Evolutionary conservation across 202 grass and related monocot species (phyloP), one percentile per base, ranked within the genome.

Genomic region (Bolboschoenoplectus hybrid): DNA sequence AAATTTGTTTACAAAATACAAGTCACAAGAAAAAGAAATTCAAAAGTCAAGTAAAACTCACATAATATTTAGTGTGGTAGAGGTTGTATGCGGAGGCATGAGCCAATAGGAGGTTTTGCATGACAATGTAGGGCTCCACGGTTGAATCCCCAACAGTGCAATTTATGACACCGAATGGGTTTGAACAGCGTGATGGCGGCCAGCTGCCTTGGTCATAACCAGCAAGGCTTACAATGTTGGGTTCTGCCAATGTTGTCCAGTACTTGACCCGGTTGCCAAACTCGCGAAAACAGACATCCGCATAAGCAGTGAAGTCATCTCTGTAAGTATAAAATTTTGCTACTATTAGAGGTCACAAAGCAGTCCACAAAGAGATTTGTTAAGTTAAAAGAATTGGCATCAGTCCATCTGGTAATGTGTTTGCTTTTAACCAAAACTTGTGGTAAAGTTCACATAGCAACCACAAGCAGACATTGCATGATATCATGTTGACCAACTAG

Each of bases 181-280:
- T 60, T 43, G 95, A 97, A 82, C 92, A 97, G 2, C 88, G 85
- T 6, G 82, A 86, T 0, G 92, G 95, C 1, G 95, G 92, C 32
- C 78, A 57, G 0, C 1, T 2, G 6, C 84, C 92, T 0, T 0
- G 0, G 67, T 94, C 91, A 35, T 86, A 94, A 16, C 69, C 64
- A 36, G 86, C 91, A 32, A 91, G 80, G 9, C 87, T 41, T 20
- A 89, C 85, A 2, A 94, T 74, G 40, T 94, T 97, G 2, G 92
- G 92, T 72, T 94, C 86, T 12, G 86, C 89, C 0, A 93, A 63
- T 1, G 95, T 97, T 36, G 87, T 85, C 95, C 92, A 97, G 47
- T 86, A 72, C 58, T 86, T 85, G 81, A 97, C 92, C 67, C 89
- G 87, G 39, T 97, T 89, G 0, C 92, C 92, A n/a, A 94, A 97